Evolutionary conservation across 352 stramenopile species (phyloP).

Genomic region (Pythium aquatile): DNA sequence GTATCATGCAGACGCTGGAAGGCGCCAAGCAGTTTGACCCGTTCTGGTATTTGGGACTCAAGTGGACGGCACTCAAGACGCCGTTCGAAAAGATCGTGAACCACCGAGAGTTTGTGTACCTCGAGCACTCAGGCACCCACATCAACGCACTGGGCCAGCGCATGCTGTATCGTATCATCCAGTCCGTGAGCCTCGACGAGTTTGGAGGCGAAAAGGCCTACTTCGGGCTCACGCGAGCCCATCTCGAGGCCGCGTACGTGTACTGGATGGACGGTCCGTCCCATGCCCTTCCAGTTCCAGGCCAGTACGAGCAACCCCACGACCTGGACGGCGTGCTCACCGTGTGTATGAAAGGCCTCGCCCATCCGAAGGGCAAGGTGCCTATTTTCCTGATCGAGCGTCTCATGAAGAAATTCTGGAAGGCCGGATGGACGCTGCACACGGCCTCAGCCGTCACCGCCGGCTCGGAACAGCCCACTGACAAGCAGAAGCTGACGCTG

Average conservation of each 20-base stretch:
- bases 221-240: conserved; percentile 64
- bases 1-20: conserved; percentile 63
- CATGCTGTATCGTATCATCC: conserved; percentile 62
- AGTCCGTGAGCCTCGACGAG: conserved; percentile 55
- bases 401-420: conserved; percentile 65
- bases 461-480: conserved; percentile 3
- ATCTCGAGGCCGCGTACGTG: conserved; percentile 60
- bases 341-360: conserved; percentile 56
- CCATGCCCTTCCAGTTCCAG: conserved; percentile 13
- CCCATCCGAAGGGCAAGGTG: conserved; percentile 61
- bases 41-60: conserved; percentile 76
- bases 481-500: conserved; percentile 32
- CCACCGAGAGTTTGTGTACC: conserved; percentile 65
- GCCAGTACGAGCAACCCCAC: not conserved
- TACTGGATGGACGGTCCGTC: conserved; percentile 60
- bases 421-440: conserved; percentile 26
- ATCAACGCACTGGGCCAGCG: conserved; percentile 46
- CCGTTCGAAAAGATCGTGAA: conserved; percentile 57
- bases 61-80: conserved; percentile 70
- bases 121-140: conserved; percentile 68
- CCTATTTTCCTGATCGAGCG: conserved; percentile 53
- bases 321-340: conserved; percentile 33
- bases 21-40: conserved; percentile 57
- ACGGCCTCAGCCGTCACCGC: not conserved
- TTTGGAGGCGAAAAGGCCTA: conserved; percentile 66